phyloP scores from a whole-genome alignment of 2,329 filamentous ascomycete species.

The Botrytis porri region DNA sequence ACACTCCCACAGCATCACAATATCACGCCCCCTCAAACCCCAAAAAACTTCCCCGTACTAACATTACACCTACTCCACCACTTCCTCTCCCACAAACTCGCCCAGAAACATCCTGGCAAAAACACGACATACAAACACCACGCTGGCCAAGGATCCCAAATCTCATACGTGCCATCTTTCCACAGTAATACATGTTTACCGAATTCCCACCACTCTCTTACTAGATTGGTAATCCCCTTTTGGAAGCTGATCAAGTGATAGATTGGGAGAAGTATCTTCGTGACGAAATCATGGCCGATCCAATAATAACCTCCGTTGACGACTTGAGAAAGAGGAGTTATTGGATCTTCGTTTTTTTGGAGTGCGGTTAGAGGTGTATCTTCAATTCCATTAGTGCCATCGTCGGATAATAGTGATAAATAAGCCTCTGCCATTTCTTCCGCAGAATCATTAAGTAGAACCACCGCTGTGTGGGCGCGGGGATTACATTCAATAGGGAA shows the following conservation, averaged over 20 bases:
- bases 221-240: slow-evolving; percentile 27
- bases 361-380: background rate
- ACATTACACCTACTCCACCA: slow-evolving; percentile 66
- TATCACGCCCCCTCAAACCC: background rate
- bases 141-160: slow-evolving; percentile 55
- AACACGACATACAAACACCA: slow-evolving; percentile 57
- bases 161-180: slow-evolving; percentile 53
- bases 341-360: slow-evolving; percentile 11
- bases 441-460: slow-evolving; percentile 52
- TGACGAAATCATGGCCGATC: slow-evolving; percentile 62
- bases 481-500: slow-evolving; percentile 73
- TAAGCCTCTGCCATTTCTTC: slow-evolving; percentile 49
- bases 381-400: slow-evolving; percentile 20
- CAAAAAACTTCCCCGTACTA: slow-evolving; percentile 61
- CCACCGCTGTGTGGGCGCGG: slow-evolving; percentile 63
- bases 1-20: too few relatives aligned
- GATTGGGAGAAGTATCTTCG: slow-evolving; percentile 48
- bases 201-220: slow-evolving; percentile 36
- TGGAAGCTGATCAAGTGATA: slow-evolving; percentile 36
- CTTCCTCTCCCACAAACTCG: slow-evolving; percentile 43
- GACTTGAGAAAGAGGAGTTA: slow-evolving; percentile 31
- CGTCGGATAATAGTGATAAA: slow-evolving; percentile 44
- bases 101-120: slow-evolving; percentile 52
- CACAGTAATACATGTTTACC: slow-evolving; percentile 45
- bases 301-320: slow-evolving; percentile 52